Evolutionary conservation across 176 grass and related monocot genomes (phyloP).

Genomic region (Lolium multiflorum): DNA sequence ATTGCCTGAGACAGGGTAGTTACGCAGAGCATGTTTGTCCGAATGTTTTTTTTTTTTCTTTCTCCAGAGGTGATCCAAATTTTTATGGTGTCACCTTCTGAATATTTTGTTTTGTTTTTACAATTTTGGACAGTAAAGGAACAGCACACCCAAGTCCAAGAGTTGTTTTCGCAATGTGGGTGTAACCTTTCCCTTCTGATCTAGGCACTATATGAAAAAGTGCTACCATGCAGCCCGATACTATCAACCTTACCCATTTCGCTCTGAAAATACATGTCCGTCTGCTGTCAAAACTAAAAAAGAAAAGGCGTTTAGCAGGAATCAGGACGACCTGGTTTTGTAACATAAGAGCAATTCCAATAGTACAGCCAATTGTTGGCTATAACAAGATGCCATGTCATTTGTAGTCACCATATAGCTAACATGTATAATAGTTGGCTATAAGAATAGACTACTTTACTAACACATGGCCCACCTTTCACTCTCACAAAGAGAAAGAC

Average conservation of each 20-base stretch:
- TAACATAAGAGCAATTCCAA: no score
- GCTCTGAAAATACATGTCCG: background rate
- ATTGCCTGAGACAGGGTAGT: background rate
- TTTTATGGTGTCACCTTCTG: constrained; percentile 26
- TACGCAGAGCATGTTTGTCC: background rate
- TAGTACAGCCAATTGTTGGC: no score
- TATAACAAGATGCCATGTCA: no score
- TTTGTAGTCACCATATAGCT: no score
- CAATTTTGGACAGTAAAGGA: background rate
- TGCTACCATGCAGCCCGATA: background rate
- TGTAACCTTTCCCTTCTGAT: background rate
- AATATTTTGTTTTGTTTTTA: background rate
- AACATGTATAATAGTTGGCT: no score
- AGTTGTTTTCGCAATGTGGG: background rate
- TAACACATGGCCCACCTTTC: no score
- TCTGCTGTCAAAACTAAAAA: background rate
- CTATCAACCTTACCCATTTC: background rate
- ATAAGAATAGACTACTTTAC: no score
- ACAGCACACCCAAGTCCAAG: background rate
- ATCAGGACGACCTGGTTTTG: no score
- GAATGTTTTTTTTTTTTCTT: background rate
- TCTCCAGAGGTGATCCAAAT: constrained; percentile 6
- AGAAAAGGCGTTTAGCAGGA: background rate
- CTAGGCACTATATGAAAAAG: background rate
- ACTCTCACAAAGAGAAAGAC: no score